These are phyloP conservation scores for Aspergillus sp. DNA, from an alignment of 2,329 filamentous ascomycete genomes.

Conservation along the genomic window DNA sequence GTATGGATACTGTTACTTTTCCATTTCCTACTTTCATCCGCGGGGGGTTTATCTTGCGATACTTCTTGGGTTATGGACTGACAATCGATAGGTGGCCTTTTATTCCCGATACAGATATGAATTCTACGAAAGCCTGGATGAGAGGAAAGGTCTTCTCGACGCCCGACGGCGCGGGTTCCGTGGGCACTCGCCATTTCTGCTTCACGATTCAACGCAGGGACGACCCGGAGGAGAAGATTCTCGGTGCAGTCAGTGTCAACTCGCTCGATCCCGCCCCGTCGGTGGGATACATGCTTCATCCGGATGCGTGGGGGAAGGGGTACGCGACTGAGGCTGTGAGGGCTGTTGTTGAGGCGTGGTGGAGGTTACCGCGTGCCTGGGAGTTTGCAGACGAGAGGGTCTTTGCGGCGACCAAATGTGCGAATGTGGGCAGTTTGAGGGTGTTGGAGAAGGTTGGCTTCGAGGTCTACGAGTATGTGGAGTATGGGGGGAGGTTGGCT, in stretches of 20 bases:
- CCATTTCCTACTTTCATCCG: neutral
- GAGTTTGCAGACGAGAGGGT: slow-evolving; percentile 40
- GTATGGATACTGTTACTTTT: neutral
- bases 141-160: slow-evolving; percentile 4
- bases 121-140: neutral
- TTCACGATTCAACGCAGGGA: neutral
- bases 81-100: neutral
- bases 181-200: neutral
- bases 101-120: neutral
- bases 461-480: neutral
- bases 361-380: slow-evolving; percentile 51
- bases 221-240: neutral
- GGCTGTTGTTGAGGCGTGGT: slow-evolving; percentile 26
- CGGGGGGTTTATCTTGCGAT: no score
- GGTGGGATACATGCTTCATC: slow-evolving; percentile 61
- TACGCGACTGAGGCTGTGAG: slow-evolving; percentile 61
- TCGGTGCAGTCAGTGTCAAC: slow-evolving; percentile 1
- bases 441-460: slow-evolving; percentile 54
- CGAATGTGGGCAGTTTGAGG: slow-evolving; percentile 58
- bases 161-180: neutral
- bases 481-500: neutral
- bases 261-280: slow-evolving; percentile 4
- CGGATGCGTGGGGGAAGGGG: slow-evolving; percentile 60
- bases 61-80: neutral
- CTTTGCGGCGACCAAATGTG: slow-evolving; percentile 52